phyloP scores from a whole-genome alignment of 176 grass and related monocot genomes.

The Aechmea fasciata region DNA sequence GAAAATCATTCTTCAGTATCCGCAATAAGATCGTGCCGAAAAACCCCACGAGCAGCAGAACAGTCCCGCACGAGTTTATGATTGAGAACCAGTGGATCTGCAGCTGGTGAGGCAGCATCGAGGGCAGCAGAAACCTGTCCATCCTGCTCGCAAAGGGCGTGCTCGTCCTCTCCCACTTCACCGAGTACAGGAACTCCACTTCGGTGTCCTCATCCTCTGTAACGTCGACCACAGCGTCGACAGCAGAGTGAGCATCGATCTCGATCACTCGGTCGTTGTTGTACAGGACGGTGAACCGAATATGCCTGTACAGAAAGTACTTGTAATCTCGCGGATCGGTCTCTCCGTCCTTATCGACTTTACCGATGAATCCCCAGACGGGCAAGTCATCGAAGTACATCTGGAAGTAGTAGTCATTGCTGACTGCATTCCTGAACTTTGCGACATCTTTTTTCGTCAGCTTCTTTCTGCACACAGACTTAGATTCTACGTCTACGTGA shows the following conservation, averaged over 20 bases:
- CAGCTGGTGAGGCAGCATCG: background rate
- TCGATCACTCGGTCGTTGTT: conserved; percentile 1
- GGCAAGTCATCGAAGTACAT: conserved; percentile 9
- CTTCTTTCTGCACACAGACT: background rate
- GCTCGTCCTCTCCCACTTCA: conserved; percentile 4
- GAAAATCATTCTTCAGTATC: too few species aligned
- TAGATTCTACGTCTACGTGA: background rate
- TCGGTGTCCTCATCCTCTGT: background rate
- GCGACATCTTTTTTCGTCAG: conserved; percentile 5
- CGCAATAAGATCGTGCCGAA: too few species aligned
- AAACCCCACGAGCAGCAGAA: too few species aligned
- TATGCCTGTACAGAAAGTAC: conserved; percentile 5
- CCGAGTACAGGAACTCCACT: conserved; percentile 9
- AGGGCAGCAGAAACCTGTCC: background rate
- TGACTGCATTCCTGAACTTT: conserved; percentile 4
- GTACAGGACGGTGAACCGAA: background rate
- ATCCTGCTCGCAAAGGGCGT: background rate
- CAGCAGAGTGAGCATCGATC: background rate
- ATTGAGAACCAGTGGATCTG: conserved; percentile 7
- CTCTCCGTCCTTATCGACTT: background rate
- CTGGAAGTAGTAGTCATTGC: conserved; percentile 8
- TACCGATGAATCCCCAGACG: conserved; percentile 10
- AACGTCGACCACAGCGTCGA: background rate
- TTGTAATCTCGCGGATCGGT: background rate
- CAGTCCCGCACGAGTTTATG: background rate